Percentiles rank a stretch among this genome's conserved stretches.
Evolutionary conservation across 768 basidiomycete genomes (phyloP).

Genomic region (Lentinula guzmanii): DNA sequence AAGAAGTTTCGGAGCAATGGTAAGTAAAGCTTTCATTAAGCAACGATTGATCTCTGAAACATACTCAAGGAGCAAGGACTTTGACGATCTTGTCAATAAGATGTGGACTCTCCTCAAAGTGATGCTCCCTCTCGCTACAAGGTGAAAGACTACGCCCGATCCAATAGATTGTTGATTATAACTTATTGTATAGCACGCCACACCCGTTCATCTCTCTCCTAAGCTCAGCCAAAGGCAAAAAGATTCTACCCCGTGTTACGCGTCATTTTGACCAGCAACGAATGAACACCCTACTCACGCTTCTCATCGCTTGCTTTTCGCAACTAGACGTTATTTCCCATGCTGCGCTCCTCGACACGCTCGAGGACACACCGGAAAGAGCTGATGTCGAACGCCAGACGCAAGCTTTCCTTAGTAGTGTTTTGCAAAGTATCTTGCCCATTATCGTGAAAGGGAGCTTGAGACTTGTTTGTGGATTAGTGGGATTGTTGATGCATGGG

Average conservation of each 20-base stretch:
- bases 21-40: slow-evolving; percentile 19
- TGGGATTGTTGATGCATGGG: slow-evolving; percentile 77
- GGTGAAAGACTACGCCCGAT: slow-evolving; percentile 39
- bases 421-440: slow-evolving; percentile 82
- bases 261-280: slow-evolving; percentile 75
- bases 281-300: slow-evolving; percentile 82
- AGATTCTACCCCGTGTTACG: slow-evolving; percentile 81
- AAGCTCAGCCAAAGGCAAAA: slow-evolving; percentile 86
- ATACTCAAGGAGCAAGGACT: slow-evolving; percentile 47
- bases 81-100: slow-evolving; percentile 52
- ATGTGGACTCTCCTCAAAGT: slow-evolving; percentile 82
- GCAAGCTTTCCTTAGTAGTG: slow-evolving; percentile 79
- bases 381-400: slow-evolving; percentile 83
- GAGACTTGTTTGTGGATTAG: slow-evolving; percentile 77
- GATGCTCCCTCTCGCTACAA: slow-evolving; percentile 91
- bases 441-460: slow-evolving; percentile 76
- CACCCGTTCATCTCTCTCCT: slow-evolving; percentile 96
- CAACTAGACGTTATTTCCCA: slow-evolving; percentile 88
- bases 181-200: slow-evolving; percentile 53
- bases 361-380: slow-evolving; percentile 55
- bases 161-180: neutral
- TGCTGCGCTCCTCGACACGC: slow-evolving; percentile 64
- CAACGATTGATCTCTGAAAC: neutral
- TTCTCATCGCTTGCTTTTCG: slow-evolving; percentile 89
- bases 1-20: slow-evolving; percentile 39